Conservation (phyloP, 768 basidiomycete genomes). For the Pulveroboletus sp. region DNA sequence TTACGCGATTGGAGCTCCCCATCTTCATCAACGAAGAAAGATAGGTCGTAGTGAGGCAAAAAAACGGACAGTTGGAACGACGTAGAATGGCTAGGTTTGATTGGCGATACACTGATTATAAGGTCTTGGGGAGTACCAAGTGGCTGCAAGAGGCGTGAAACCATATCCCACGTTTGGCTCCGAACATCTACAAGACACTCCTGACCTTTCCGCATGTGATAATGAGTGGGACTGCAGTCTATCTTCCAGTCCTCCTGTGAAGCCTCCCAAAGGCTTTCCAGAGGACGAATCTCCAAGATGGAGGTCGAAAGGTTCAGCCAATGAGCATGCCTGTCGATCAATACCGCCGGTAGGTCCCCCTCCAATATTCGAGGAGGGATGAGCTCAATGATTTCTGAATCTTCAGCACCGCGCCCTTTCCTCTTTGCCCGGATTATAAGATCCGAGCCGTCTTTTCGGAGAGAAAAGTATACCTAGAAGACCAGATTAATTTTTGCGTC, state of each 20-base stretch:
- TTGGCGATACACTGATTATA: not conserved
- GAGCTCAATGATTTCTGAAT: conserved; percentile 14
- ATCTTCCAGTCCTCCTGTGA: conserved; percentile 27
- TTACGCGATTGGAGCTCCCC: no score
- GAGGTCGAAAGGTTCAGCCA: no score
- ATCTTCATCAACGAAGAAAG: conserved; percentile 44
- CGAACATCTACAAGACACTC: conserved; percentile 24
- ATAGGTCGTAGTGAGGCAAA: conserved; percentile 39
- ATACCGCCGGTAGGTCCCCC: not conserved
- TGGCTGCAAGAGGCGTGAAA: conserved; percentile 18
- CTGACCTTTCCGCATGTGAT: conserved; percentile 1
- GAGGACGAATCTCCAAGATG: no score
- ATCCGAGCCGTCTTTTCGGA: not conserved
- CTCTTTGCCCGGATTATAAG: conserved; percentile 11
- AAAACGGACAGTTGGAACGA: conserved; percentile 22
- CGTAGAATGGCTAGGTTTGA: conserved; percentile 29
- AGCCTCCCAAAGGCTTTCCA: conserved; percentile 14
- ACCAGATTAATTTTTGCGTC: not conserved
- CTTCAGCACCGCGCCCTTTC: not conserved
- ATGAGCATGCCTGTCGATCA: no score
- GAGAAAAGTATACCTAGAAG: conserved; percentile 11
- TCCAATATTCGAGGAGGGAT: conserved; percentile 25
- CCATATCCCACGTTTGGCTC: conserved; percentile 25
- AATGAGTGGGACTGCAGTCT: not conserved
- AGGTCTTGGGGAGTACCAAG: conserved; percentile 12